Evolutionary conservation across 2,329 filamentous ascomycete species (phyloP), one percentile per base, ranked within the genome.

Genomic region (Metarhizium rileyi): DNA sequence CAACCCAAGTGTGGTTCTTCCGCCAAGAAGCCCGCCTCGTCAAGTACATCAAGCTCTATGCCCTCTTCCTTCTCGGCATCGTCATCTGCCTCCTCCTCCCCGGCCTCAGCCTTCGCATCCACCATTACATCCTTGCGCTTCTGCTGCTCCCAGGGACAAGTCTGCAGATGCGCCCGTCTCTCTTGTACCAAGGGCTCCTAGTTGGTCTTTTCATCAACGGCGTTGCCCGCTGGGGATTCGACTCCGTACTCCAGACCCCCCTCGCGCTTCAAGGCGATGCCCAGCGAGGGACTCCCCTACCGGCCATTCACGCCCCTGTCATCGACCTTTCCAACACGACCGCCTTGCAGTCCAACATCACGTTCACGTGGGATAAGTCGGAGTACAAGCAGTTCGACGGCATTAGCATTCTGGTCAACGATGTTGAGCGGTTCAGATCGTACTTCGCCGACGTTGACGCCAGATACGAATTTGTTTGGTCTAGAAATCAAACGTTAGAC

Each of bases 121-220:
- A 98, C 63, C 93, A 98, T 66, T 98, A 97, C 63, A 87, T 97
- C 55, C 74, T 97, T 4, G 90, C 84, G 1, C 77, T 98, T 14
- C 73, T 97, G 0, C 77, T 98, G 1, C 77, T 97, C 5, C 89
- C 90, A 0, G 93, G 90, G 0, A 97, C 93, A 0, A 83, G 81
- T 48, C 82, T 97, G 66, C 90, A 95, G 57, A 97, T 87, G 5
- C 80, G 93, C 0, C 86, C 88, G 0, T 84, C 84, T 0, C 73
- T 97, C 8, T 66, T 95, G 2, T 97, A 93, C 61, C 91, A 97
- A 65, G 93, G 93, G 10, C 72, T 98, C 2, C 74, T 98, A 0
- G 71, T 97, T 7, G 93, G 93, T 0, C 76, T 97, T 0, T 97
- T 96, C 66, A 84, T 96, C 69, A 96, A 96, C 63, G 91, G 93